These are phyloP conservation scores for Cladosporium austrohemisphaericum DNA, from an alignment of 2,329 filamentous ascomycete species.

Conservation along the genomic window DNA sequence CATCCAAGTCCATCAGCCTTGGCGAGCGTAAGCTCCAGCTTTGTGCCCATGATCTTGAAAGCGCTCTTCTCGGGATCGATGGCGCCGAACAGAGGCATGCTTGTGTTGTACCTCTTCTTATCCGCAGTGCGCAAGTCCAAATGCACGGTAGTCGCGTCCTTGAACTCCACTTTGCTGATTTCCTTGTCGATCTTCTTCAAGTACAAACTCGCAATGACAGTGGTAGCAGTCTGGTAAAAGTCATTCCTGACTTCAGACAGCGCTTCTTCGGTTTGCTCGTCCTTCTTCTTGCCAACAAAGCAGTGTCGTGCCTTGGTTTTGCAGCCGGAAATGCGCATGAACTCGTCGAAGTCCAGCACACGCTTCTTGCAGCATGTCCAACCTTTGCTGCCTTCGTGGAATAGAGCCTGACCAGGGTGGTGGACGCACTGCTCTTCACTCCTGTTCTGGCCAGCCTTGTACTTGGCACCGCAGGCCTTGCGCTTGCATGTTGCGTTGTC, in stretches of 20 bases:
- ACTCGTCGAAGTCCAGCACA: constrained; percentile 95
- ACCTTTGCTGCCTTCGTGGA: constrained; percentile 97
- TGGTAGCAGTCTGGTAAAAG: constrained; percentile 86
- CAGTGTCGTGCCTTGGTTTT: constrained; percentile 76
- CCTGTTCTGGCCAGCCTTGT: constrained; percentile 57
- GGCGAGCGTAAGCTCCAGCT: constrained; percentile 73
- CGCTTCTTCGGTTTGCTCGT: constrained; percentile 63
- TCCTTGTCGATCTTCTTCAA: constrained; percentile 94
- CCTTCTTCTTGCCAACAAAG: constrained; percentile 70
- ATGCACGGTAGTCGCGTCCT: constrained; percentile 53
- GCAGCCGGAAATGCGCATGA: constrained; percentile 93
- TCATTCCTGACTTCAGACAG: constrained; percentile 81
- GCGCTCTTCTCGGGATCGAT: constrained; percentile 73
- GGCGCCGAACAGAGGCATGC: constrained; percentile 69
- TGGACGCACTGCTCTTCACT: constrained; percentile 76
- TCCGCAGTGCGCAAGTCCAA: constrained; percentile 86
- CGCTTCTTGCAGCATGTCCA: constrained; percentile 95
- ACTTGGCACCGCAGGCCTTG: constrained; percentile 66
- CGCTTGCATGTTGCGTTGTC: constrained; percentile 73
- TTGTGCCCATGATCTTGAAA: constrained; percentile 82
- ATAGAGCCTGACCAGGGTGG: constrained; percentile 86
- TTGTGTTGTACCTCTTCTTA: constrained; percentile 72
- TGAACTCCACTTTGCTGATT: constrained; percentile 68
- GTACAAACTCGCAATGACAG: constrained; percentile 87
- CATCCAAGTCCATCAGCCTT: constrained; percentile 75